These are phyloP conservation scores for Botrytis galanthina DNA, from an alignment of 2,329 filamentous ascomycete genomes.

Conservation along the genomic window DNA sequence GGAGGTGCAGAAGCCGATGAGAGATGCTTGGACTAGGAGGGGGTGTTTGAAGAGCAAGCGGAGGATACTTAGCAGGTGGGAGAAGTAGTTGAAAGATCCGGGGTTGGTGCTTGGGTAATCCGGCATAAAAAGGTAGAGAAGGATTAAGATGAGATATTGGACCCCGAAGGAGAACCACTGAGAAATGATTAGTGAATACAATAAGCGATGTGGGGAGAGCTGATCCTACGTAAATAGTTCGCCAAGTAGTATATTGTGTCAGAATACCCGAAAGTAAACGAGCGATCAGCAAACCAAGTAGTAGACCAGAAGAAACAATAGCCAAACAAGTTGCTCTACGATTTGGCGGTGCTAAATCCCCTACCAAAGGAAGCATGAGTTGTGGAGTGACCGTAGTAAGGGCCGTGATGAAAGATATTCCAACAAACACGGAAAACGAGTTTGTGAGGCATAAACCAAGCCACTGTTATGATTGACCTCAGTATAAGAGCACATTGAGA, in stretches of 20 bases:
- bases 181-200: background rate
- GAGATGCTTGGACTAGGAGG: slow-evolving; percentile 65
- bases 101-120: slow-evolving; percentile 77
- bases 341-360: slow-evolving; percentile 69
- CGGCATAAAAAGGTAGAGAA: slow-evolving; percentile 73
- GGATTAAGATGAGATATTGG: slow-evolving; percentile 63
- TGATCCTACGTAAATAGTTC: slow-evolving; percentile 60
- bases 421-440: slow-evolving; percentile 62
- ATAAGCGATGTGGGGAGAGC: no score
- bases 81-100: slow-evolving; percentile 60
- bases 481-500: background rate
- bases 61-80: slow-evolving; percentile 63
- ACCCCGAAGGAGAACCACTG: slow-evolving; percentile 68
- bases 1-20: slow-evolving; percentile 62
- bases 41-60: slow-evolving; percentile 64
- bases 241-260: slow-evolving; percentile 71
- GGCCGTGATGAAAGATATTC: slow-evolving; percentile 70
- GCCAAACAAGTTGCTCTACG: slow-evolving; percentile 68
- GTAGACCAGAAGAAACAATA: slow-evolving; percentile 71
- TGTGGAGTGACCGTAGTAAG: slow-evolving; percentile 78
- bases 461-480: slow-evolving; percentile 46
- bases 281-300: slow-evolving; percentile 73
- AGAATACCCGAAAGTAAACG: slow-evolving; percentile 73
- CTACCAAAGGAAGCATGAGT: slow-evolving; percentile 76
- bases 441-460: slow-evolving; percentile 69